phyloP scores from a whole-genome alignment of 305 asterid genomes.

The Stenogyne calaminthoides region DNA sequence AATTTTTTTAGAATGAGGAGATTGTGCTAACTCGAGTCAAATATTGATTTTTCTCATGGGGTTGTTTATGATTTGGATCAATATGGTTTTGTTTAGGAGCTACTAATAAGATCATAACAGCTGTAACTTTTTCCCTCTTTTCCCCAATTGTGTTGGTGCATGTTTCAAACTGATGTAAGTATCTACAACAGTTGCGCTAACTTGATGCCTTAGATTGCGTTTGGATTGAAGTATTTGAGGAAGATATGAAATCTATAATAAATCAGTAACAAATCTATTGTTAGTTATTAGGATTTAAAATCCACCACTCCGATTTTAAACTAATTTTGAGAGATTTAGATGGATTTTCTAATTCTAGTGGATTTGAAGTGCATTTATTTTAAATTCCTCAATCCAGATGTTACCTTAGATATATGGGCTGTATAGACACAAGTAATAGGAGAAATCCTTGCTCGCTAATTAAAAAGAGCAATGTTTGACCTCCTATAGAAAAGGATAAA shows the following conservation, averaged over 20 bases:
- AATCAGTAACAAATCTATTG: background rate
- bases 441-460: background rate
- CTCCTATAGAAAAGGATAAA: background rate
- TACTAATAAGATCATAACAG: background rate
- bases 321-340: background rate
- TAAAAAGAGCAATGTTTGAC: background rate
- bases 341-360: background rate
- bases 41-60: background rate
- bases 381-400: background rate
- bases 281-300: background rate
- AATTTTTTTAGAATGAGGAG: background rate
- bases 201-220: background rate
- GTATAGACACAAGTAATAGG: background rate
- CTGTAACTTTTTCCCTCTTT: background rate
- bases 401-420: background rate
- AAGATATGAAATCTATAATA: background rate
- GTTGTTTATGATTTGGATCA: background rate
- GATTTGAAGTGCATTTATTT: background rate
- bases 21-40: background rate
- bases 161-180: background rate
- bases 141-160: background rate
- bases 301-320: background rate
- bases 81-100: background rate
- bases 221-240: background rate
- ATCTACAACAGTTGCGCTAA: background rate